Percentiles rank a stretch among this genome's conserved stretches.
Conservation (phyloP, 805 yeast species). For the Yarrowia sp. region DNA sequence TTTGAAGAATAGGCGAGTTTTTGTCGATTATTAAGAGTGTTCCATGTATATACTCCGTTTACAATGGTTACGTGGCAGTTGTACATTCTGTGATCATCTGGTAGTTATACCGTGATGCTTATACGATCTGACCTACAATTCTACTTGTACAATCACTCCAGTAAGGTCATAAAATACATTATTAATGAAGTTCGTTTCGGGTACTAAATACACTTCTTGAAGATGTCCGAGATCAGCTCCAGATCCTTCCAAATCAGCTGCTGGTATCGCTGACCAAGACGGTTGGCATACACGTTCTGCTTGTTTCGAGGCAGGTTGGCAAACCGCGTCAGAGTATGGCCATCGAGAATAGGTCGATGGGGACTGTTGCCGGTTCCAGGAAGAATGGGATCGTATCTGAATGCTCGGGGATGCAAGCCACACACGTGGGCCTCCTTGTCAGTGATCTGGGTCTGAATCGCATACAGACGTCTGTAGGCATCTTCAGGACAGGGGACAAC, state of each 20-base stretch:
- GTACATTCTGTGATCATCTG: no score
- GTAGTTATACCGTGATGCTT: neutral
- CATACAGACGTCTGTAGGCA: conserved; percentile 78
- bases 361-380: conserved; percentile 38
- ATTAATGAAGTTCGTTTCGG: neutral
- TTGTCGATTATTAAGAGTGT: no score
- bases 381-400: conserved; percentile 43
- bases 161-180: conserved; percentile 1
- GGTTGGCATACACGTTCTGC: conserved; percentile 32
- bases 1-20: neutral
- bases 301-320: conserved; percentile 44
- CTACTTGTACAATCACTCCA: neutral
- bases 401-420: conserved; percentile 75
- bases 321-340: conserved; percentile 45
- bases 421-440: conserved; percentile 76
- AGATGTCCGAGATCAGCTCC: conserved; percentile 25
- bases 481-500: conserved; percentile 78
- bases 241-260: conserved; percentile 37
- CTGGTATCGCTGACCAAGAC: conserved; percentile 34
- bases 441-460: conserved; percentile 83
- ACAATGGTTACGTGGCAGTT: no score
- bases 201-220: conserved; percentile 21
- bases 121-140: neutral
- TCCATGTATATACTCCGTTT: no score
- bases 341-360: conserved; percentile 46